Evolutionary conservation across 2,329 filamentous ascomycete genomes (phyloP), one percentile per base, ranked within the genome.

Genomic region (Penicillium sp.): DNA sequence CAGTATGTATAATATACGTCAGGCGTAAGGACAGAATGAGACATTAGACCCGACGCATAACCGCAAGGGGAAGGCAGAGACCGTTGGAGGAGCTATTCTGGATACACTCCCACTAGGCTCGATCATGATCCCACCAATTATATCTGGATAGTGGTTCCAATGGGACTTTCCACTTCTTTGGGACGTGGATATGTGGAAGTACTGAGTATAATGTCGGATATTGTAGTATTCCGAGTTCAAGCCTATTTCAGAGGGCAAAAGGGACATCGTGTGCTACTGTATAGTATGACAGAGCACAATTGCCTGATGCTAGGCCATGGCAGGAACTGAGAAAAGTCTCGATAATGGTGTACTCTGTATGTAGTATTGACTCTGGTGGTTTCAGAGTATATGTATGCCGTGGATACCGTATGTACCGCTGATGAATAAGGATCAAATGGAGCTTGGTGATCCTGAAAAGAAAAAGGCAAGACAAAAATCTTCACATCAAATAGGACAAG

Each of bases 81-180:
- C 56, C 39, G 55, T 58, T 50, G 53, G 55, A 49, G 9, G 41
- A 21, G 39, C 21, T 42, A 31, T 19, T 44, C 15, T 51, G 29
- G 55, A 35, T 63, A 63, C 65, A 58, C 65, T 68, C 65, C 66
- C 63, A 66, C 63, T 68, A 68, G 66, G 44, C 54, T 61, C 64
- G 63, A 66, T 64, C 59, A 63, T 56, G 31, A 55, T 61, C 49
- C 61, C 55, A 50, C 64, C 64, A 62, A 62, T 63, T 12, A 52
- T 29, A 6, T 15, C 12, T 42, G 15, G 12, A 13, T 13, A 17
- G 45, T 6, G 21, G 31, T 27, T 50, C 21, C 23, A 21, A 50
- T 44, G 21, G n/a, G 21, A 23, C 29, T 10, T 44, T 27, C 9
- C 23, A 27, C 13, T 8, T 21, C 38, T 39, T 21, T 41, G 5